Conservation (phyloP, 768 basidiomycete genomes). For the Postia placenta region DNA sequence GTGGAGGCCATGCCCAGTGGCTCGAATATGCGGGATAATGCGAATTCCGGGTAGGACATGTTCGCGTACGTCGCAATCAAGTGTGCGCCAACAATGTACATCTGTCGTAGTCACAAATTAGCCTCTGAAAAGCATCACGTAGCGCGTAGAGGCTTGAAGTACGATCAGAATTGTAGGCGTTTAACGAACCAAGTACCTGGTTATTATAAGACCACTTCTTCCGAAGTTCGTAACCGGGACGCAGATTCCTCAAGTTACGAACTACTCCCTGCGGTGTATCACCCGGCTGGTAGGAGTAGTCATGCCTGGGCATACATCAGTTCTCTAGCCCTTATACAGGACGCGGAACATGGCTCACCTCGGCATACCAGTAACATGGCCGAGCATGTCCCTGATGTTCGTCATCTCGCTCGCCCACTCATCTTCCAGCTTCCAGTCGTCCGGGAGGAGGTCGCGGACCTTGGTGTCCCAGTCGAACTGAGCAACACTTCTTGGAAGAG, state of each 20-base stretch:
- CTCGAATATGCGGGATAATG: slow-evolving; percentile 33
- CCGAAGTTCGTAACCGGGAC: slow-evolving; percentile 29
- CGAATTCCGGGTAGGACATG: slow-evolving; percentile 32
- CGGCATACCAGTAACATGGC: slow-evolving; percentile 34
- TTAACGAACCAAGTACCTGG: slow-evolving; percentile 6
- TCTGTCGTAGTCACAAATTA: slow-evolving; percentile 20
- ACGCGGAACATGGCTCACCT: slow-evolving; percentile 20
- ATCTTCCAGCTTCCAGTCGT: slow-evolving; percentile 36
- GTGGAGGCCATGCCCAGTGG: slow-evolving; percentile 37
- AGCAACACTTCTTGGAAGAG: slow-evolving; percentile 15
- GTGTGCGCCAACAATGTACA: slow-evolving; percentile 31
- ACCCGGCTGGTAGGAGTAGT: slow-evolving; percentile 22
- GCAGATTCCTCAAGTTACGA: slow-evolving; percentile 22
- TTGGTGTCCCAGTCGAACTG: slow-evolving; percentile 24
- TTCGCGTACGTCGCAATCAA: slow-evolving; percentile 29
- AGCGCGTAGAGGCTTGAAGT: too few species aligned
- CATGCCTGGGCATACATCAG: slow-evolving; percentile 23
- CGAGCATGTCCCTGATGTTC: slow-evolving; percentile 31
- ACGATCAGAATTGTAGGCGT: not conserved
- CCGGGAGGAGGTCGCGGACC: slow-evolving; percentile 31
- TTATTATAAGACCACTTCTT: slow-evolving; percentile 35
- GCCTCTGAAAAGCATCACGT: not conserved
- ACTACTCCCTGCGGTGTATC: slow-evolving; percentile 24
- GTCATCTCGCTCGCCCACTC: slow-evolving; percentile 32
- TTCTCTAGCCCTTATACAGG: not conserved